Percentiles rank a stretch among this genome's conserved stretches.
Evolutionary conservation across 2,329 filamentous ascomycete species (phyloP).

Genomic region (Chaetothyriales sp.): DNA sequence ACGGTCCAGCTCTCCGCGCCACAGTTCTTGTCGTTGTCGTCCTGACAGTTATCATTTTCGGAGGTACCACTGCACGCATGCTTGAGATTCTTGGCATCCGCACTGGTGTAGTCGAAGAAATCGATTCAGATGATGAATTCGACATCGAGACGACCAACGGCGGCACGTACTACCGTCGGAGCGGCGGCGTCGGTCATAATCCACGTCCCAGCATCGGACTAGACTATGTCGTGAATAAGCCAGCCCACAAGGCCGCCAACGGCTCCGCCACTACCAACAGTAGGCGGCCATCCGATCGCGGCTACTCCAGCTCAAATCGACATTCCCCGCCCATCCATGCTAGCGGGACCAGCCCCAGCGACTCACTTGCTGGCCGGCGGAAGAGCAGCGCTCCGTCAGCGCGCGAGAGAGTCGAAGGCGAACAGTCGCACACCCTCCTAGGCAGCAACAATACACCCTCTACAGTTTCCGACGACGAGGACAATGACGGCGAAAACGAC

Average conservation of each 20-base stretch:
- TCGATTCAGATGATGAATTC: slow-evolving; percentile 96
- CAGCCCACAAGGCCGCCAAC: slow-evolving; percentile 22
- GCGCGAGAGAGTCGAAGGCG: slow-evolving; percentile 32
- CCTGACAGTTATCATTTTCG: slow-evolving; percentile 95
- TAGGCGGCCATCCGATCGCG: slow-evolving; percentile 17
- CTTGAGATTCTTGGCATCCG: slow-evolving; percentile 92
- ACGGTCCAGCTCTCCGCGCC: slow-evolving; percentile 69
- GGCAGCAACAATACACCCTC: slow-evolving; percentile 26
- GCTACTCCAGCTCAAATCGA: slow-evolving; percentile 47
- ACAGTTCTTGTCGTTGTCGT: slow-evolving; percentile 97
- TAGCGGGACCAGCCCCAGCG: slow-evolving; percentile 6
- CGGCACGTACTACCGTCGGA: slow-evolving; percentile 67
- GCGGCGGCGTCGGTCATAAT: slow-evolving; percentile 57
- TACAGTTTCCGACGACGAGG: neutral
- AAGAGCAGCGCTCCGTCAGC: slow-evolving; percentile 38
- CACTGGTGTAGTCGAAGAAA: slow-evolving; percentile 90
- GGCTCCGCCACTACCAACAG: slow-evolving; percentile 6
- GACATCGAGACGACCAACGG: slow-evolving; percentile 71
- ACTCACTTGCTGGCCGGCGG: slow-evolving; percentile 29
- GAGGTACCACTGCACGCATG: slow-evolving; percentile 94
- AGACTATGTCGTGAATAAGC: slow-evolving; percentile 33
- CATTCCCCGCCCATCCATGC: slow-evolving; percentile 33
- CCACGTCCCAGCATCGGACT: slow-evolving; percentile 50
- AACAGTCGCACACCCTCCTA: slow-evolving; percentile 38
- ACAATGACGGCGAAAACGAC: slow-evolving; percentile 36